Conservation (phyloP, 2,329 filamentous ascomycete species). For the Sclerotinia sclerotiorum region DNA sequence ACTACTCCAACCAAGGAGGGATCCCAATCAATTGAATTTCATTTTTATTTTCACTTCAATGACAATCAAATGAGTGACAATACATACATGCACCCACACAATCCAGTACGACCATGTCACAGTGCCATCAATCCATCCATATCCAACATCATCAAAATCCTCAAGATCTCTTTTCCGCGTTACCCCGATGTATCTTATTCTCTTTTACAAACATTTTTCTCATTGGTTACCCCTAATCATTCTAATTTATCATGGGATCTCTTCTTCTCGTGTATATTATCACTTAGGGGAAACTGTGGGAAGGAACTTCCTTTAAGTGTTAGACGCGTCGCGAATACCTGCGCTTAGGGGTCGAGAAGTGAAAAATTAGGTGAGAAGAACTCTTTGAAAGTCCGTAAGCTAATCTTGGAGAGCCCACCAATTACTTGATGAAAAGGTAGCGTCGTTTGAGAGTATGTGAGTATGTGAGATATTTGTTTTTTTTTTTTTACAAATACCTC, state of each 20-base stretch:
- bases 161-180: neutral
- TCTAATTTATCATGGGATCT: slow-evolving; percentile 15
- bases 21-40: neutral
- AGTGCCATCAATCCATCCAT: neutral
- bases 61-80: neutral
- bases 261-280: slow-evolving; percentile 30
- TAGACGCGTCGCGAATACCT: slow-evolving; percentile 26
- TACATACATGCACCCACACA: too few species aligned
- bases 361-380: slow-evolving; percentile 17
- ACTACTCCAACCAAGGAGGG: neutral
- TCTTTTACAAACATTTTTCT: slow-evolving; percentile 14
- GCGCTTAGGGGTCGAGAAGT: slow-evolving; percentile 26
- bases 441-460: neutral
- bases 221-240: slow-evolving; percentile 11
- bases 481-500: slow-evolving; percentile 11
- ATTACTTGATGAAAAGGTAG: slow-evolving; percentile 21
- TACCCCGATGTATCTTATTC: neutral
- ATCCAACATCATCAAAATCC: slow-evolving; percentile 6
- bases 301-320: slow-evolving; percentile 27
- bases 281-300: slow-evolving; percentile 31
- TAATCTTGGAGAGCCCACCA: neutral
- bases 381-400: neutral
- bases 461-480: neutral
- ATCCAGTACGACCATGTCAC: neutral
- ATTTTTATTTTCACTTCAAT: neutral